Base-by-base conservation (phyloP, 1,284 basidiomycete species). In the Coniophora puteana region DNA sequence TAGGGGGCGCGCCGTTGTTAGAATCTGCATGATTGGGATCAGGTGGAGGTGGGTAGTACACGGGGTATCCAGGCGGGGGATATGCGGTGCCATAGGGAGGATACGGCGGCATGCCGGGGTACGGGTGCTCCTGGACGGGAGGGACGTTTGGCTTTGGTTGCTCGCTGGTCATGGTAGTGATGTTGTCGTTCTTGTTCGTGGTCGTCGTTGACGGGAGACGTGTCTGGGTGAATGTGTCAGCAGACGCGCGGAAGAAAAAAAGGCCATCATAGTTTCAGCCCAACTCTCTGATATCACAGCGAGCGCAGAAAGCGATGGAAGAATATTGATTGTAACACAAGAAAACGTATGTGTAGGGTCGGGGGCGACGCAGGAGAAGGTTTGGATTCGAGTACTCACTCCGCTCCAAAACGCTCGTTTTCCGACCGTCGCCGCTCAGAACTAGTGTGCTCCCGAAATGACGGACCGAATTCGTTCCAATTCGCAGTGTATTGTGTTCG, bases 1-100 rank as follows among this genome's bases (percentile, higher is more conserved):
- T 70, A 21, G 68, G 67, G 13, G 71, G 65, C 4, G 52, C 63
- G 31, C 69, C 71, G 29, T 68, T 72, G 48, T 65, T 57, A 33
- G 70, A 72, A 43, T 76, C 72, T 47, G 70, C 51, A 41, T 63
- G 49, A 33, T 33, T 51, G 4, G 59, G 30, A 31, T 59, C 57
- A 12, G 59, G 42, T 5, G 55, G 43, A 21, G 55, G 58, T 23
- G 56, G 59, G 23, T 63, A 62, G 36, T 63, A 63, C 21, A 59
- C 44, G 5, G 58, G 59, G 33, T 61, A 59, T 20, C 33, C 33
- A 8, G 60, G 61, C 28, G 60, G 55, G 14, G 61, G 61, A 36
- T 62, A 63, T 10, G 53, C 35, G 8, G 61, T 36, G 5, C 57
- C 54, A 3, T 61, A 48, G 2, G 54, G 46, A 17, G 58, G 59